These are phyloP conservation scores for Coleophoma eucalyptorum DNA, from an alignment of 2,329 filamentous ascomycete species.

Conservation along the genomic window DNA sequence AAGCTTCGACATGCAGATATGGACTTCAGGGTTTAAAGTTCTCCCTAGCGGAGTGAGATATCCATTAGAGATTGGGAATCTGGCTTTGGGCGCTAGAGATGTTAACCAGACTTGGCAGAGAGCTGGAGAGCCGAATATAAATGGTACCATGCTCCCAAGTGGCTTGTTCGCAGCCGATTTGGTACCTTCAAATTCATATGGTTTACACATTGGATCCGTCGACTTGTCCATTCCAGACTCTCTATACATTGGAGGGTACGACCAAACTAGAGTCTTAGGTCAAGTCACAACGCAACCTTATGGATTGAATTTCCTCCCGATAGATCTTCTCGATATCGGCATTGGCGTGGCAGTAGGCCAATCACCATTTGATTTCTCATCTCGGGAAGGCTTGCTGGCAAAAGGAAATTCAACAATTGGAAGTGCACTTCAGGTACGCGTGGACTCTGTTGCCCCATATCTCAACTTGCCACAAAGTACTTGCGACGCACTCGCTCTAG, in stretches of 20 bases:
- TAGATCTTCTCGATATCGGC: constrained; percentile 16
- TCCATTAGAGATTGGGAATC: constrained; percentile 9
- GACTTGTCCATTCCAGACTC: constrained; percentile 10
- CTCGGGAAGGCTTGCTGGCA: constrained; percentile 10
- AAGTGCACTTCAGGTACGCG: constrained; percentile 3
- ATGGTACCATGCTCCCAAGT: constrained; percentile 11
- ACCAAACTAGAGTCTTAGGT: constrained; percentile 13
- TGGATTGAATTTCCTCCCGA: constrained; percentile 7
- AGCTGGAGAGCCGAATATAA: constrained; percentile 3
- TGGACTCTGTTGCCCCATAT: constrained; percentile 23
- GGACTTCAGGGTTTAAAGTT: constrained; percentile 1
- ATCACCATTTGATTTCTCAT: constrained; percentile 10
- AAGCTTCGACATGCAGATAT: constrained; percentile 10
- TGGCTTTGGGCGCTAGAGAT: constrained; percentile 10
- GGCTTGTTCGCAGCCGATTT: constrained; percentile 1
- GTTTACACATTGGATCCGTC: constrained; percentile 17
- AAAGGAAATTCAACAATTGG: constrained; percentile 10
- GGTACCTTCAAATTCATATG: constrained; percentile 16
- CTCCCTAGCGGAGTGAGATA: constrained; percentile 14
- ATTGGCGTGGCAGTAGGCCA: constrained; percentile 13
- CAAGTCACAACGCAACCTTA: constrained; percentile 8
- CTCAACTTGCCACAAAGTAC: constrained; percentile 29
- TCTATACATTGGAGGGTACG: constrained; percentile 17
- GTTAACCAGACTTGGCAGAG: constrained; percentile 12
- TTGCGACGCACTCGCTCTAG: constrained; percentile 28